Percentiles rank a stretch among this genome's conserved stretches.
Conservation (phyloP, 2,329 filamentous ascomycete species). For the Diatrype stigma region DNA sequence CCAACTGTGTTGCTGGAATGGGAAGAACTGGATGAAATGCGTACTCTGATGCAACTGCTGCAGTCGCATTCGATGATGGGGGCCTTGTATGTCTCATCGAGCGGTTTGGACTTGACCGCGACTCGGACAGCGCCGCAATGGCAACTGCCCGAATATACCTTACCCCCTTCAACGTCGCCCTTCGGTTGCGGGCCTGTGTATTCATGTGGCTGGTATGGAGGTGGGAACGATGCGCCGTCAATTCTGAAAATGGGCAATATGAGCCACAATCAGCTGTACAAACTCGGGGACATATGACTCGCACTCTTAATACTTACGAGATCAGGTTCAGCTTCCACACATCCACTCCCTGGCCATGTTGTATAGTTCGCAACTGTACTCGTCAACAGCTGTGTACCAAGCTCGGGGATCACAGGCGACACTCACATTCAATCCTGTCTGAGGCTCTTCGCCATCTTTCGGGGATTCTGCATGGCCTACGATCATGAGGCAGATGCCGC, state of each 20-base stretch:
- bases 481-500: conserved; percentile 41
- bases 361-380: conserved; percentile 37
- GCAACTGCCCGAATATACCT: conserved; percentile 46
- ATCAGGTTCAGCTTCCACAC: conserved; percentile 34
- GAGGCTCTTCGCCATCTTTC: conserved; percentile 22
- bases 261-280: neutral
- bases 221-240: conserved; percentile 32
- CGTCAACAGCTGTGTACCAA: neutral
- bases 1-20: too few relatives aligned
- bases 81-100: conserved; percentile 34
- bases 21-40: neutral
- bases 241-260: conserved; percentile 23
- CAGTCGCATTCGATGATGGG: conserved; percentile 44
- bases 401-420: neutral
- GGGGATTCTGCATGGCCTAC: conserved; percentile 15
- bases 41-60: conserved; percentile 43
- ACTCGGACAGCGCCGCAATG: conserved; percentile 48
- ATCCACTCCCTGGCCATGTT: conserved; percentile 35
- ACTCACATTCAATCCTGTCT: conserved; percentile 40
- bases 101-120: conserved; percentile 37
- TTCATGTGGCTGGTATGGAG: conserved; percentile 29
- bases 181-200: conserved; percentile 40
- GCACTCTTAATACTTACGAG: conserved; percentile 26
- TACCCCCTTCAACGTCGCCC: conserved; percentile 31
- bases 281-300: too few relatives aligned